Base-by-base conservation (phyloP, 73 alveolate species). In the Durusdinium trenchii region DNA sequence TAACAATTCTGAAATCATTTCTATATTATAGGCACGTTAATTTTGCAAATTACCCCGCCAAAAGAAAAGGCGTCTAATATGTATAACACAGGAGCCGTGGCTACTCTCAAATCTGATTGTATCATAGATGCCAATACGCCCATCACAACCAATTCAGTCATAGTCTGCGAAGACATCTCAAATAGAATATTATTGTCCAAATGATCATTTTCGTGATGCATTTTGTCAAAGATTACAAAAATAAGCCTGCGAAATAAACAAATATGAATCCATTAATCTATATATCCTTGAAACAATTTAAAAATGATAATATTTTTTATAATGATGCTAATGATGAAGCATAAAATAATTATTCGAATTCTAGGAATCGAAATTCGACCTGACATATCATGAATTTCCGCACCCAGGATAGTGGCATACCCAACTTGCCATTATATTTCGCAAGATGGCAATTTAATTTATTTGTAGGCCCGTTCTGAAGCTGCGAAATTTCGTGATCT, bases 181-280 rank as follows among this genome's bases (percentile, higher is more conserved):
- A 85, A 85, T 26, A 85, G 60, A 10, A 36, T 18, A 2, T 54
- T 48, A 16, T 35, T 9, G 6, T 16, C 18, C 4, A 1, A 23
- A 1, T 73, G 79, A 36, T 6, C 0, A 16, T 78, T 78, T 36
- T 85, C 94, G 3, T 40, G 54, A 60, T 52, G 54, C 30, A 52
- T 12, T 0, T 52, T 78, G 16, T 85, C 94, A 6, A 85, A 10
- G 42, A 85, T 32, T 14, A 54, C 46, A 35, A 90, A 48, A 30
- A 90, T 20, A 0, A 43, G 60, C 32, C 84, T 61, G 2, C 95
- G 82, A 38, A 42, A 86, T 45, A 86, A 35, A 1, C 36, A 35
- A 6, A 86, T 84, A 28, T 86, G 95, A 6, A 54, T 14, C 95
- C 95, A 90, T 2, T 52, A 90, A 35, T 86, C 96, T 10, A 67